Percentiles rank a stretch among this genome's conserved stretches.
Conservation (phyloP, 345 rosid species). For the Rhodamnia rubescens region DNA sequence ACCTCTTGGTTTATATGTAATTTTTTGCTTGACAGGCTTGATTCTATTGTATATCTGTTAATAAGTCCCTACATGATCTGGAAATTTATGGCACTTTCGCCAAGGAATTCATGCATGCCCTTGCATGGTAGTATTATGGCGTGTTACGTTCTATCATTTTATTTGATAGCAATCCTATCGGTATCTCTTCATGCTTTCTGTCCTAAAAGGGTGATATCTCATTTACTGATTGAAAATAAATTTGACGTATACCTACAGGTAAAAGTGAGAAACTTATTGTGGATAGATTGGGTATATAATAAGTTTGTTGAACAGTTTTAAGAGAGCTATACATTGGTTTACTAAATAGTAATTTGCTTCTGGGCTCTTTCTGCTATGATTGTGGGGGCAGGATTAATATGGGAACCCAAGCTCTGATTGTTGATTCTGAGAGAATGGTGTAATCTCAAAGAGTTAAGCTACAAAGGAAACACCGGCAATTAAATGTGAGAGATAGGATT, state of each 20-base stretch:
- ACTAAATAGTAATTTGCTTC: background rate
- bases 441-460: background rate
- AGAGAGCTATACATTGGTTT: background rate
- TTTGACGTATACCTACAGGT: background rate
- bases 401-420: background rate
- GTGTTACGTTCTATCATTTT: background rate
- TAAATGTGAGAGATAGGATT: background rate
- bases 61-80: background rate
- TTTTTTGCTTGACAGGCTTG: background rate
- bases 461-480: background rate
- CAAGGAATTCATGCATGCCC: background rate
- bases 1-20: background rate
- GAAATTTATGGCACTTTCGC: background rate
- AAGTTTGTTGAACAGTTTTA: background rate
- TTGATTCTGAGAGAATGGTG: background rate
- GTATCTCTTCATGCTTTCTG: background rate
- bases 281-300: background rate
- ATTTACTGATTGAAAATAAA: background rate
- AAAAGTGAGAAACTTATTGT: background rate
- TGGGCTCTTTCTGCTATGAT: background rate
- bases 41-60: background rate
- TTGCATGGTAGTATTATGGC: background rate
- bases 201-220: background rate
- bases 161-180: background rate
- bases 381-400: background rate